A percentile compares a stretch with the other conserved stretches of the same genome.
These are phyloP conservation scores for Trapa incisa DNA, from an alignment of 345 rosid genomes.

Conservation along the genomic window DNA sequence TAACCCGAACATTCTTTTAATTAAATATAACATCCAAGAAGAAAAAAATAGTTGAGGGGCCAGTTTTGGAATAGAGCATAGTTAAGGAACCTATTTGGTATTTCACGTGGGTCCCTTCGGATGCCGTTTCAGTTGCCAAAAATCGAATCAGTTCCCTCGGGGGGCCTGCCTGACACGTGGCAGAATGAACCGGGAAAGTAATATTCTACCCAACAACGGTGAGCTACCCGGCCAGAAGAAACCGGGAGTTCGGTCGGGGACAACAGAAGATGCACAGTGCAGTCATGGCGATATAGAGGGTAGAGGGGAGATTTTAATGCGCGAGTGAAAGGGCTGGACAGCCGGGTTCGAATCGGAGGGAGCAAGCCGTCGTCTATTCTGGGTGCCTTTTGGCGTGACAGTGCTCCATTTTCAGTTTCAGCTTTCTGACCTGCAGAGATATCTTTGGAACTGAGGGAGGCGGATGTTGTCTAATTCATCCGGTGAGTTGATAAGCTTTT, in stretches of 20 bases:
- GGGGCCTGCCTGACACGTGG: constrained; percentile 3
- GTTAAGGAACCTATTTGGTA: not conserved
- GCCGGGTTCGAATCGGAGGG: not conserved
- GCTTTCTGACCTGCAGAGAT: not conserved
- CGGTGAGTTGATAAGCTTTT: not conserved
- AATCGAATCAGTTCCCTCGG: not conserved
- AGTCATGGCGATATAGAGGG: not conserved
- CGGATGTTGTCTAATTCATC: not conserved
- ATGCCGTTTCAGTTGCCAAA: not conserved
- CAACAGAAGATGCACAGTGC: not conserved
- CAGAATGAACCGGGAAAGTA: not conserved
- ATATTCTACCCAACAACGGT: not conserved
- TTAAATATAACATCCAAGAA: no score
- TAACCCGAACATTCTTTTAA: no score
- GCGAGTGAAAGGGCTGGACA: not conserved
- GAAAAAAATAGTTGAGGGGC: not conserved
- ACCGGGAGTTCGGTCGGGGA: not conserved
- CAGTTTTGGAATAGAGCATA: not conserved
- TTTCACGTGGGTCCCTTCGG: not conserved
- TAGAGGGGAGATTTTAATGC: not conserved
- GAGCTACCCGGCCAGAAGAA: no score
- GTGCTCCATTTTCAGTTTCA: not conserved
- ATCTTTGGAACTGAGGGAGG: not conserved
- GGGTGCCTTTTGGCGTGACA: not conserved
- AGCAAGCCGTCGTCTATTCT: not conserved